Conservation (phyloP, 345 rosid species). For the Streptanthus diversifolius region DNA sequence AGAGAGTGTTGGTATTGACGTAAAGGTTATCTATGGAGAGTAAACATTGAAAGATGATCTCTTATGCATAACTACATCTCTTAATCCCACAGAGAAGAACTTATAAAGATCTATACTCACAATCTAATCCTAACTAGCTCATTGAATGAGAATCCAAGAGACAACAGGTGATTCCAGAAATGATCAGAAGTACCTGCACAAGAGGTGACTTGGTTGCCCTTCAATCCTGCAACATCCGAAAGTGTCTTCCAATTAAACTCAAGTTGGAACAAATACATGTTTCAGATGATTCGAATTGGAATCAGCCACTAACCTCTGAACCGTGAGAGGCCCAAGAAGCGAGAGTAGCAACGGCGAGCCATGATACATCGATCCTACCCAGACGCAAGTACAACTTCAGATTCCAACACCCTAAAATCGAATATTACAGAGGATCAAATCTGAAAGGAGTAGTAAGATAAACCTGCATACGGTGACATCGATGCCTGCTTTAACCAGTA, state of each 20-base stretch:
- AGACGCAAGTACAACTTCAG: background rate
- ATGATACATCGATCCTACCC: slow-evolving; percentile 92
- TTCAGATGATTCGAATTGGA: background rate
- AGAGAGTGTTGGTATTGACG: slow-evolving; percentile 37
- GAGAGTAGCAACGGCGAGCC: slow-evolving; percentile 86
- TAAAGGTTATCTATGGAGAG: background rate
- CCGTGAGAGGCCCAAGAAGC: slow-evolving; percentile 75
- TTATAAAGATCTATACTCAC: background rate
- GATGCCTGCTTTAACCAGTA: slow-evolving; percentile 92
- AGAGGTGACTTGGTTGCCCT: slow-evolving; percentile 68
- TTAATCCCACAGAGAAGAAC: background rate
- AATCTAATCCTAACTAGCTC: background rate
- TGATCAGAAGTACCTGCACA: slow-evolving; percentile 54
- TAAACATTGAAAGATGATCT: slow-evolving; percentile 2
- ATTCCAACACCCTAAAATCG: background rate
- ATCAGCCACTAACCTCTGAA: slow-evolving; percentile 46
- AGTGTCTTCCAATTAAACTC: background rate
- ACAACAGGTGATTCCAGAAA: background rate
- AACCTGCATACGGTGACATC: slow-evolving; percentile 92
- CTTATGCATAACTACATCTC: background rate
- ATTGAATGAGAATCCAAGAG: background rate
- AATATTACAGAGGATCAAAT: background rate
- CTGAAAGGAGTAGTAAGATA: background rate
- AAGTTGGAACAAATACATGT: background rate
- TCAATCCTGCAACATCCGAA: slow-evolving; percentile 54